Percentiles rank a stretch among this genome's conserved stretches.
These are phyloP conservation scores for Arxiozyma slooffiae DNA, from an alignment of 1,139 yeast genomes.

Conservation along the genomic window DNA sequence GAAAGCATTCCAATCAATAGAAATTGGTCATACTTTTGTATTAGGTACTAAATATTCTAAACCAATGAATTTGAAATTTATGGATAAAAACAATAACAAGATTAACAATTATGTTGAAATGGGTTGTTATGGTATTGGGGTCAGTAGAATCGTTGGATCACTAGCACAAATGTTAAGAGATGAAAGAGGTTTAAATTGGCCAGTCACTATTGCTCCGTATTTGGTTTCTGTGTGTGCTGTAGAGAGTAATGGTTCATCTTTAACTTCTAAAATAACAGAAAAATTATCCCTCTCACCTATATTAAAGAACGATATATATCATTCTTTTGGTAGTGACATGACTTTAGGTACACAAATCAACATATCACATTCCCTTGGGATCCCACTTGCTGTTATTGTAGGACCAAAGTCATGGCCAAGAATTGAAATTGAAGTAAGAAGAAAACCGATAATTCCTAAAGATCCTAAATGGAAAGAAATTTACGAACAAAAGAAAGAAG, in stretches of 20 bases:
- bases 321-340: conserved; percentile 32
- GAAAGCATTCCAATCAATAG: conserved; percentile 53
- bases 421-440: conserved; percentile 60
- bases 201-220: conserved; percentile 68
- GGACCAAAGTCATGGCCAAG: conserved; percentile 48
- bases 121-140: conserved; percentile 98
- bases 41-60: conserved; percentile 71
- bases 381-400: conserved; percentile 52
- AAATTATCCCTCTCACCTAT: conserved; percentile 2
- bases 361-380: conserved; percentile 50
- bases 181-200: conserved; percentile 69
- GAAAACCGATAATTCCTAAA: conserved; percentile 20
- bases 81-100: conserved; percentile 35
- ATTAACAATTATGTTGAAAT: conserved; percentile 40
- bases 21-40: conserved; percentile 89
- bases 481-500: conserved; percentile 12
- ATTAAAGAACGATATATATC: conserved; percentile 13
- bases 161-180: conserved; percentile 75
- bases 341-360: conserved; percentile 43
- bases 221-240: conserved; percentile 49
- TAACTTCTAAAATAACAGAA: conserved; percentile 9
- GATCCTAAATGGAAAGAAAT: conserved; percentile 16
- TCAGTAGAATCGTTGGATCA: conserved; percentile 76
- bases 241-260: conserved; percentile 5
- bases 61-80: conserved; percentile 50